phyloP scores from a whole-genome alignment of 257 asterid genomes.

The Paulownia fortunei region DNA sequence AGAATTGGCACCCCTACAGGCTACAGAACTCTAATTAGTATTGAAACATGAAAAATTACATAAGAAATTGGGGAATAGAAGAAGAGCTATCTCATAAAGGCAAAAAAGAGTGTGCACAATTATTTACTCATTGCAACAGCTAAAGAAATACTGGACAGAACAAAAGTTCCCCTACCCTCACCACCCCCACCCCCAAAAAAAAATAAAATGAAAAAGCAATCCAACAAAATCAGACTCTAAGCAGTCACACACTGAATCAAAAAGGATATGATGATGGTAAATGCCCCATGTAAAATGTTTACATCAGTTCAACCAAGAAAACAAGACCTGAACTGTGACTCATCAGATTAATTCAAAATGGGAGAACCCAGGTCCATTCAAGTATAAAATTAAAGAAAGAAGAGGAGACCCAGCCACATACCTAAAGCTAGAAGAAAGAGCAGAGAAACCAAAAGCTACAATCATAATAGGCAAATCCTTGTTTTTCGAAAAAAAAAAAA shows the following conservation, averaged over 20 bases:
- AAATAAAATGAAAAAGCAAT: neutral
- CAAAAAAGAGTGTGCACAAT: no score
- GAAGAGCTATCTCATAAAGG: neutral
- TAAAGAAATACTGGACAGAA: neutral
- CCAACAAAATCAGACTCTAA: neutral
- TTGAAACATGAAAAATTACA: neutral
- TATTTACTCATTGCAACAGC: neutral
- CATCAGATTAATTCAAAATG: neutral
- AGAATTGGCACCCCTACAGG: neutral
- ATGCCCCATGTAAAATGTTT: neutral
- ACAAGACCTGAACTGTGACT: neutral
- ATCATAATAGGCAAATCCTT: neutral
- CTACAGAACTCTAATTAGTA: neutral
- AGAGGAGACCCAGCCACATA: neutral
- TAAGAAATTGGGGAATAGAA: neutral
- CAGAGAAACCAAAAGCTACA: conserved; percentile 7
- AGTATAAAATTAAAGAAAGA: neutral
- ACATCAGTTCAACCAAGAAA: neutral
- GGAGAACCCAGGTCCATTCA: neutral
- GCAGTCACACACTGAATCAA: neutral
- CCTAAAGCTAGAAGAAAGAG: neutral
- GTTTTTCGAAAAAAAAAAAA: no score
- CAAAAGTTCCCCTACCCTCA: neutral
- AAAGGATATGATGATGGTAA: neutral
- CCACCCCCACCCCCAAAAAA: neutral